Conservation (phyloP, 208 protist species). For the Acanthamoeba polyphaga region DNA sequence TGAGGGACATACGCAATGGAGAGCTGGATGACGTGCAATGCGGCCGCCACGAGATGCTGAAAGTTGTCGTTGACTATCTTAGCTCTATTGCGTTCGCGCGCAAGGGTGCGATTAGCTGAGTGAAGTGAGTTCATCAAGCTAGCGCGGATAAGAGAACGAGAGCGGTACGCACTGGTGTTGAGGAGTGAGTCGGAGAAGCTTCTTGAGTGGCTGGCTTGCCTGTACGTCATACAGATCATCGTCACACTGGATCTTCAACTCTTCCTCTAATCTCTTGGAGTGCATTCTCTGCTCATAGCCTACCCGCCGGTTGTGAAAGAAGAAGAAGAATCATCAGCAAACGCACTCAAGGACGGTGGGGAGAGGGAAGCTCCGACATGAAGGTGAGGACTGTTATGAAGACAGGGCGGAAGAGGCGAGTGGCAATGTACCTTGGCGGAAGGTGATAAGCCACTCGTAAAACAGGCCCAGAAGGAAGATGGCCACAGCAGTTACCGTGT, state of each 20-base stretch:
- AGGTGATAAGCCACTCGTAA: conserved; percentile 60
- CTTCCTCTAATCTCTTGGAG: not conserved
- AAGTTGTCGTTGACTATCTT: conserved; percentile 36
- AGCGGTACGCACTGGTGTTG: not conserved
- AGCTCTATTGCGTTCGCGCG: not conserved
- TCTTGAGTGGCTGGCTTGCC: not conserved
- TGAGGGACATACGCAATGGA: conserved; percentile 22
- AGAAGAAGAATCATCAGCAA: not conserved
- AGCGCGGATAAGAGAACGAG: too few species aligned
- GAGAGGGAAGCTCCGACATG: too few species aligned
- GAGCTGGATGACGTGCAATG: conserved; percentile 30
- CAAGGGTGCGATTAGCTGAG: too few species aligned
- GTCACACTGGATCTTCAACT: not conserved
- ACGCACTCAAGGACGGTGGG: too few species aligned
- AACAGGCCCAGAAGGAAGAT: conserved; percentile 57
- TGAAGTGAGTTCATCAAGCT: too few species aligned
- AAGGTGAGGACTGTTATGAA: not conserved
- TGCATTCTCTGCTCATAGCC: conserved; percentile 1
- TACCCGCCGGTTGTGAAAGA: not conserved
- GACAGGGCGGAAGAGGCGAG: not conserved
- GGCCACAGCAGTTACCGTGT: conserved; percentile 18
- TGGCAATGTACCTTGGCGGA: not conserved
- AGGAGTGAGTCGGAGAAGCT: not conserved
- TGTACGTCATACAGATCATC: not conserved
- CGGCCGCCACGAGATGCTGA: not conserved